A percentile compares a stretch with the other conserved stretches of the same genome.
Evolutionary conservation across 495 filamentous ascomycete species (phyloP).

Genomic region (Hypomontagnella monticulosa): DNA sequence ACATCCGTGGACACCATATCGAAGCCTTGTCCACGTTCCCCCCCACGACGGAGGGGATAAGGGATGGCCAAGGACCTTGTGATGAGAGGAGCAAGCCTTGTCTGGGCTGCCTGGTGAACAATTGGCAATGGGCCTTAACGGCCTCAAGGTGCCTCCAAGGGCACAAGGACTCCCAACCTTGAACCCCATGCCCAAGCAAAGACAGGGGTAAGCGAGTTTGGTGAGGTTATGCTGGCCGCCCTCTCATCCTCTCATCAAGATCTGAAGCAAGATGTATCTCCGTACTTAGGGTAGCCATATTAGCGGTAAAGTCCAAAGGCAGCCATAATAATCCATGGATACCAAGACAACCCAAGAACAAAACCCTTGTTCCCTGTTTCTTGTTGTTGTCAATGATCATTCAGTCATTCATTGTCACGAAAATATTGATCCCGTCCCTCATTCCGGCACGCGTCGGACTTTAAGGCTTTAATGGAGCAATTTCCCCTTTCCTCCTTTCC

Average conservation of each 20-base stretch:
- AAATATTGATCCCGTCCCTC: slow-evolving; percentile 3
- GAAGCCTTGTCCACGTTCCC: not conserved
- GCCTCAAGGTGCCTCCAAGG: not conserved
- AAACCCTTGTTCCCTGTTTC: too few relatives aligned
- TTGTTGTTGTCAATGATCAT: not conserved
- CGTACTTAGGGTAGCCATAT: not conserved
- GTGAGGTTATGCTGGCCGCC: too few relatives aligned
- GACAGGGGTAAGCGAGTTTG: slow-evolving; percentile 24
- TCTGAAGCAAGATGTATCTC: not conserved
- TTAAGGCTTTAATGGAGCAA: slow-evolving; percentile 17
- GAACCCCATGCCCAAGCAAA: not conserved
- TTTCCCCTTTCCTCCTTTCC: slow-evolving; percentile 6
- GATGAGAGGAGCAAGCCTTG: slow-evolving; percentile 12
- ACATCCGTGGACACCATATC: too few relatives aligned
- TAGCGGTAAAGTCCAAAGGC: too few relatives aligned
- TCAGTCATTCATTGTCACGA: slow-evolving; percentile 16
- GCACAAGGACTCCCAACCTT: not conserved
- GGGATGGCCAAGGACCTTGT: not conserved
- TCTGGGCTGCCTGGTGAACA: slow-evolving; percentile 14
- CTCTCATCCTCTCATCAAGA: too few relatives aligned
- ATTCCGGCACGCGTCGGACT: slow-evolving; percentile 23
- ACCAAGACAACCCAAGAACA: too few relatives aligned
- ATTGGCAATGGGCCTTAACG: not conserved
- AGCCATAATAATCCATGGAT: too few relatives aligned
- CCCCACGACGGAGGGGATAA: not conserved